Evolutionary conservation across 1,139 yeast genomes (phyloP).

Genomic region (Blastobotrys petasosporus): DNA sequence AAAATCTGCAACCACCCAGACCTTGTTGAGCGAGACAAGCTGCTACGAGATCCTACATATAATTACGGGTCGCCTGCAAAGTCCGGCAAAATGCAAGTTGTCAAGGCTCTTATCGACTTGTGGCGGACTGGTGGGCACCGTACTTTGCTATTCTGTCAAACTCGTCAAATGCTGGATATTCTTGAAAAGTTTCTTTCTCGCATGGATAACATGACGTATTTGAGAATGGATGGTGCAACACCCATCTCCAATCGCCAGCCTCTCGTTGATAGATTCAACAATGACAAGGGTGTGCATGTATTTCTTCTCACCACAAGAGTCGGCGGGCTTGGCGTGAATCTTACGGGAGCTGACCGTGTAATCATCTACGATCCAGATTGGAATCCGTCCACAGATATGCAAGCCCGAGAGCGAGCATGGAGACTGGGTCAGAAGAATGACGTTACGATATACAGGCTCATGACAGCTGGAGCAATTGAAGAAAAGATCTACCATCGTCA

Average conservation of each 20-base stretch:
- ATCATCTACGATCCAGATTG: constrained; percentile 96
- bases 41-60: constrained; percentile 40
- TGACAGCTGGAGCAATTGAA: constrained; percentile 94
- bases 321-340: constrained; percentile 90
- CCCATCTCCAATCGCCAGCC: constrained; percentile 69
- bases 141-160: constrained; percentile 79
- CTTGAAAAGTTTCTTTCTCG: constrained; percentile 54
- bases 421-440: constrained; percentile 90
- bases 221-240: constrained; percentile 95
- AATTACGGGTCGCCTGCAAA: constrained; percentile 59
- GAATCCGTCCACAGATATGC: constrained; percentile 97
- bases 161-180: constrained; percentile 89
- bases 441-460: constrained; percentile 83
- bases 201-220: constrained; percentile 43
- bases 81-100: constrained; percentile 90
- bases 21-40: constrained; percentile 53
- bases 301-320: constrained; percentile 88
- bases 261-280: constrained; percentile 76
- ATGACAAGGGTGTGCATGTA: constrained; percentile 49
- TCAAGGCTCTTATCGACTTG: constrained; percentile 61
- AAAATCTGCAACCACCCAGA: constrained; percentile 98
- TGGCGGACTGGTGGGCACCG: constrained; percentile 80
- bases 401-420: constrained; percentile 97
- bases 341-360: constrained; percentile 93
- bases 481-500: constrained; percentile 96